These are phyloP conservation scores for Tolypocladium cylindrosporum DNA, from an alignment of 2,329 filamentous ascomycete species.

Conservation along the genomic window DNA sequence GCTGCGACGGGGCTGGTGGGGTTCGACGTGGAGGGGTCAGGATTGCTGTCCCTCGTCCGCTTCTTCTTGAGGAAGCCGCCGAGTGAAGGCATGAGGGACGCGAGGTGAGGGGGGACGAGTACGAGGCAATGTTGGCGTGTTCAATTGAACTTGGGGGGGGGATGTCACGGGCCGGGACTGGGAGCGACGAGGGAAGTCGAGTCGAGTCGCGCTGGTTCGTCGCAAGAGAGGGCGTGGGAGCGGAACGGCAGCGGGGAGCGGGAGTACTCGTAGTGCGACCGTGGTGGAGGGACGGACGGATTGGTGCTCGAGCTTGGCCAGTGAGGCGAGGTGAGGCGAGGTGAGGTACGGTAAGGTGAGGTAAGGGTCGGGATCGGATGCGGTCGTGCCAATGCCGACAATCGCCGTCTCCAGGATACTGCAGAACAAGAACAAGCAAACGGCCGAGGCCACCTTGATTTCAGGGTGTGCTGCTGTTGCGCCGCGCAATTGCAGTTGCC, in stretches of 20 bases:
- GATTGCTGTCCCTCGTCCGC: conserved; percentile 84
- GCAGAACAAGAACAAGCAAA: background rate
- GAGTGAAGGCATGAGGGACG: conserved; percentile 70
- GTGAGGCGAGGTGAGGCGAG: background rate
- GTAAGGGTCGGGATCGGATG: background rate
- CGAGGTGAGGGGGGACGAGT: conserved; percentile 3
- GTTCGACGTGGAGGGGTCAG: conserved; percentile 58
- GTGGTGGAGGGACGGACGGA: background rate
- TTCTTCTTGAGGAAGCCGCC: conserved; percentile 97
- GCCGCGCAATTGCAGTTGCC: background rate
- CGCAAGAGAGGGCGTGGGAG: background rate
- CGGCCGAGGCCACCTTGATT: background rate
- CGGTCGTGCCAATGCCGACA: background rate
- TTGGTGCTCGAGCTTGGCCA: background rate
- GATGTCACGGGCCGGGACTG: background rate
- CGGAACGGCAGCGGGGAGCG: background rate
- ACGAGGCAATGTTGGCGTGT: conserved; percentile 1
- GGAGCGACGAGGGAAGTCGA: background rate
- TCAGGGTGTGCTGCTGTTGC: background rate
- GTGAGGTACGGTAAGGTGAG: background rate
- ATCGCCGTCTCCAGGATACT: background rate
- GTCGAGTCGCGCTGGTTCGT: background rate
- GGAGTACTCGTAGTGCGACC: background rate
- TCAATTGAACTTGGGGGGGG: background rate
- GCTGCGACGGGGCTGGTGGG: conserved; percentile 54